Percentiles rank a stretch among this genome's conserved stretches.
phyloP scores from a whole-genome alignment of 2,329 filamentous ascomycete species.

The Xylariaceae sp. region DNA sequence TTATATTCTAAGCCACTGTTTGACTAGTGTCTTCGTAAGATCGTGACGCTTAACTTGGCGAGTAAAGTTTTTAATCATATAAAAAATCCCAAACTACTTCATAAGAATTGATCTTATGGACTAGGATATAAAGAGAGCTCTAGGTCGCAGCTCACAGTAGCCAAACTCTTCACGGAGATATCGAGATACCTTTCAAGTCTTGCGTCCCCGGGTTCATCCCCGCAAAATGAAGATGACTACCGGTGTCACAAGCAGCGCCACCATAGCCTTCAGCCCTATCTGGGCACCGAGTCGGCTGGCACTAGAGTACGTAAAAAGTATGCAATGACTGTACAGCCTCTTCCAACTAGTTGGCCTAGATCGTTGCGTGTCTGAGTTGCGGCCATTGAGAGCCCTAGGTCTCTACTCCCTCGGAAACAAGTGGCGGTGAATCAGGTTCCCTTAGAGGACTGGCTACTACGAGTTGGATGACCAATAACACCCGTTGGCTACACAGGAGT shows the following conservation, averaged over 20 bases:
- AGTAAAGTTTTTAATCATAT: constrained; percentile 16
- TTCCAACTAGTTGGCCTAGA: neutral
- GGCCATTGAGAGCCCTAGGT: neutral
- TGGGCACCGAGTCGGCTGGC: constrained; percentile 2
- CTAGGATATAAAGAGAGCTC: neutral
- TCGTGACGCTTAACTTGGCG: constrained; percentile 11
- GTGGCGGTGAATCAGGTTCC: neutral
- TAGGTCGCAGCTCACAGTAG: neutral
- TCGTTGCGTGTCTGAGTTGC: constrained; percentile 5
- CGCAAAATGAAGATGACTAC: constrained; percentile 1
- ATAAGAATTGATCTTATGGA: neutral
- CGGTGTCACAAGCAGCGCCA: neutral
- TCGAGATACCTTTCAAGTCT: neutral
- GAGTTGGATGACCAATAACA: neutral
- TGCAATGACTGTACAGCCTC: constrained; percentile 2
- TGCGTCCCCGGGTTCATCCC: neutral
- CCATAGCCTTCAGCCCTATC: constrained; percentile 4
- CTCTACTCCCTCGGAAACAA: neutral
- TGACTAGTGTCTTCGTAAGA: constrained; percentile 19
- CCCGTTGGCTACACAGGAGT: neutral
- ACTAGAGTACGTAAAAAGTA: constrained; percentile 16
- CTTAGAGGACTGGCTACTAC: neutral
- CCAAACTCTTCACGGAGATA: constrained; percentile 10
- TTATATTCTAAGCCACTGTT: neutral
- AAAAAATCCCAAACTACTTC: constrained; percentile 5